Conservation (phyloP, 257 asterid species). For the Solanum tacnaense region DNA sequence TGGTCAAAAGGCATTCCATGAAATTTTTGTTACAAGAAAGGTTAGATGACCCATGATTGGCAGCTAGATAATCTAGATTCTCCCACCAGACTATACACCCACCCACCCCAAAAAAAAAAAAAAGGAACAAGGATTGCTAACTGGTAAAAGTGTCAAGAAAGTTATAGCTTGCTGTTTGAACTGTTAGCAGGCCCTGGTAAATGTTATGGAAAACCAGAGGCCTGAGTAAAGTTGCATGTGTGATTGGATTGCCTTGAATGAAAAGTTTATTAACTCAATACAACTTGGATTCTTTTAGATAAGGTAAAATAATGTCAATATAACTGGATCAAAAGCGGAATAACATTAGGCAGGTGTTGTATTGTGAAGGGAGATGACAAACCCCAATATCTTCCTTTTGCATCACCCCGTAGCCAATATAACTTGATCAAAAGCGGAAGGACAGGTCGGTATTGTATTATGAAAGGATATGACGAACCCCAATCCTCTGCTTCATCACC, state of each 20-base stretch:
- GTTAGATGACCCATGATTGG: not conserved
- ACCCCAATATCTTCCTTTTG: not conserved
- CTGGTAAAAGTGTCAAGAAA: not conserved
- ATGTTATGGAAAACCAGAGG: not conserved
- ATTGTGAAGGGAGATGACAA: not conserved
- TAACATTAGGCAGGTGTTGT: not conserved
- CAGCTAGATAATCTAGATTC: not conserved
- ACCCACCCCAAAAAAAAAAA: not conserved
- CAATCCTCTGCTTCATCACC: not conserved
- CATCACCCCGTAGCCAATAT: not conserved
- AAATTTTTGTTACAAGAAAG: not conserved
- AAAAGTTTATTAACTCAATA: not conserved
- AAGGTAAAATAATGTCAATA: not conserved
- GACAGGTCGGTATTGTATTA: not conserved
- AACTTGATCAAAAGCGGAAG: not conserved
- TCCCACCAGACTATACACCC: too few relatives aligned
- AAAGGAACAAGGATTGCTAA: not conserved
- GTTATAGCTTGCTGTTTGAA: not conserved
- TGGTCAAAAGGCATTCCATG: not conserved
- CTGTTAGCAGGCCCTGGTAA: not conserved
- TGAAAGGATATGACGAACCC: not conserved
- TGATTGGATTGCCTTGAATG: not conserved
- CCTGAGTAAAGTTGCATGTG: not conserved
- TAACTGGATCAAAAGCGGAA: not conserved
- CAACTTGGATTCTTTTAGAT: not conserved